Base-by-base conservation (phyloP, 257 asterid genomes). In the Nicotiana benthamiana region DNA sequence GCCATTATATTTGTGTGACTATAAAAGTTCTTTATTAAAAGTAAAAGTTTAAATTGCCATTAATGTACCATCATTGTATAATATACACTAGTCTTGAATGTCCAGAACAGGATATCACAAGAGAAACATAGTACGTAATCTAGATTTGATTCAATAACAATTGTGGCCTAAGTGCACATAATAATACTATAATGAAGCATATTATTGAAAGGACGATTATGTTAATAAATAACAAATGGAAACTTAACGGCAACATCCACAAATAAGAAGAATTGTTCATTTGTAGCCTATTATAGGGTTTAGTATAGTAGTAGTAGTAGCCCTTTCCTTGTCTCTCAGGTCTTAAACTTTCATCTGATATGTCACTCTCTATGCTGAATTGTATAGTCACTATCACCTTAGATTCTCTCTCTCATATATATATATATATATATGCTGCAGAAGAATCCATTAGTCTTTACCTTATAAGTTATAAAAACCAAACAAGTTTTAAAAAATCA, bases 351-450 rank as follows among this genome's bases (percentile, higher is more conserved):
- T 48, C 24, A 46, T 74, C 40, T 81, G 86, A 86, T 46, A 81
- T 18, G 86, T 84, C 89, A 74, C 82, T 18, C 57, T 87, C 88
- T 67, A 75, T 67, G 75, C 79, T 82, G 20, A 77, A 70, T 34
- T 66, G 88, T 84, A 30, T 80, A 43, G 90, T 87, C 88, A 79
- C 85, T 20, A 65, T 87, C 88, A 84, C 86, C 87, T 52, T 81
- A 81, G 81, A 79, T 83, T 82, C 78, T 78, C 68, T 82, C 46
- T 67, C 79, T 34, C 48, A 1, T 0, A 1, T 7, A 36, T 36
- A 36, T 36, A 34, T 34, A 34, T 34, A 34, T 62, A 24, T 46
- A 70, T 20, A 7, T 56, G 54, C 34, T 76, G 15, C 64, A 56
- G 20, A 56, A 62, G 7, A 79, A 8, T 46, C 67, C 63, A 26